Evolutionary conservation across 2,329 filamentous ascomycete genomes (phyloP), one percentile per base, ranked within the genome.

Genomic region (Xylaria sp.): DNA sequence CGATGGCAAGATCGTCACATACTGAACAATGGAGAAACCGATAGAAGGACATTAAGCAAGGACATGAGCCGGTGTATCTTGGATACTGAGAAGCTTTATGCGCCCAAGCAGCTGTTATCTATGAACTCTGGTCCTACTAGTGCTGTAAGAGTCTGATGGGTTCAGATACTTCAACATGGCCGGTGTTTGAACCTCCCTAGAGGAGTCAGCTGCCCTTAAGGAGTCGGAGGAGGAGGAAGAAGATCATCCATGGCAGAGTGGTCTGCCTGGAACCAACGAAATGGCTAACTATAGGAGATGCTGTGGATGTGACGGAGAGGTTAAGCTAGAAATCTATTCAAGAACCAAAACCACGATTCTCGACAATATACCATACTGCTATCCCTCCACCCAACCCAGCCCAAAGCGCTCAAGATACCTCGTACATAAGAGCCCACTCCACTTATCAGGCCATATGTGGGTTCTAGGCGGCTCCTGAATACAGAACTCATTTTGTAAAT

Each of bases 381-480:
- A 15, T 49, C 15, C 17, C 22, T 47, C 20, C 1, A 17, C 39
- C 29, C 5, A 5, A 36, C 29, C 45, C 17, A 1, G 29, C 7
- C 22, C n/a, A 29, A 17, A 58, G 5, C 7, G 15, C 13, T n/a
- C 13, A 3, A 3, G 10, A 47, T 51, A 6, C 17, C 29, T 54
- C 29, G 25, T 29, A 36, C 10, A 38, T 11, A 31, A 42, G 7
- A 31, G 7, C 44, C 45, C 15, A 55, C 39, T 13, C 50, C 36
- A 44, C 55, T 9, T 31, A 63, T 63, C 42, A 51, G 47, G 10
- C 45, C 51, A 61, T 42, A 39, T 53, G 20, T 61, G 56, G 29
- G 44, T 57, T 36, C 27, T 38, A 2, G 1, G 4, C 20, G 13
- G 22, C 7, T 60, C 36, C 20, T 29, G 27, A 25, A 39, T 45